Conservation (phyloP, 2,329 filamentous ascomycete species). For the Pseudogymnoascus sp. region DNA sequence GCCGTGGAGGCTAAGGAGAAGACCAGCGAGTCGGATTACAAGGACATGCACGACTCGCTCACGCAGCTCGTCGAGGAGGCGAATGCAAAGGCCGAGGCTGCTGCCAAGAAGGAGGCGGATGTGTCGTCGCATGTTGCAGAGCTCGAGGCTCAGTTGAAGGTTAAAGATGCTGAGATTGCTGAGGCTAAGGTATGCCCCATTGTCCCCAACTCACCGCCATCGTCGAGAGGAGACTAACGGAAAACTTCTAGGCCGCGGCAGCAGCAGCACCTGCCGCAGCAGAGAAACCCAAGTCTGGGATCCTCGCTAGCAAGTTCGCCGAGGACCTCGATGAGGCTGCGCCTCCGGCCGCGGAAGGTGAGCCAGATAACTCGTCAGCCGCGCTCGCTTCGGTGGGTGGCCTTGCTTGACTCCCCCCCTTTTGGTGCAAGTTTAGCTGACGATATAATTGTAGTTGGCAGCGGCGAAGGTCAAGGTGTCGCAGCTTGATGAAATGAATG, state of each 20-base stretch:
- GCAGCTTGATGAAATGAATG: conserved; percentile 43
- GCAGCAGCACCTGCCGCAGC: conserved; percentile 7
- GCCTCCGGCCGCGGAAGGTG: conserved; percentile 46
- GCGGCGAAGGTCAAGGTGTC: conserved; percentile 26
- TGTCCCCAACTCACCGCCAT: background rate
- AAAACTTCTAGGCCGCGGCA: conserved; percentile 1
- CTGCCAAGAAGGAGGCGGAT: conserved; percentile 20
- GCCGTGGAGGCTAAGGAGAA: conserved; percentile 45
- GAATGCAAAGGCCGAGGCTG: conserved; percentile 28
- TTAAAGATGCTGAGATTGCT: conserved; percentile 56
- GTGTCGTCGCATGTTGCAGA: background rate
- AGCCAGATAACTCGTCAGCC: conserved; percentile 54
- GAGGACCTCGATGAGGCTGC: conserved; percentile 30
- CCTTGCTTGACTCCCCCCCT: conserved; percentile 10
- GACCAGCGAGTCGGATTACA: conserved; percentile 52
- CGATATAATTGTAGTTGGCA: conserved; percentile 23
- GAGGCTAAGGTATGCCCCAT: conserved; percentile 45
- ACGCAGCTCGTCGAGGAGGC: conserved; percentile 53
- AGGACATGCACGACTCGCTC: conserved; percentile 56
- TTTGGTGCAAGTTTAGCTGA: conserved; percentile 15
- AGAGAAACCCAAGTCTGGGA: conserved; percentile 12
- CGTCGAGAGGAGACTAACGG: background rate
- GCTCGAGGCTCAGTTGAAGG: conserved; percentile 25
- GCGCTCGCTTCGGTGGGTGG: conserved; percentile 59
- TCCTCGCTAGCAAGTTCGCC: conserved; percentile 44